Base-by-base conservation (phyloP, 2,329 filamentous ascomycete species). In the Triangularia verruculosa region DNA sequence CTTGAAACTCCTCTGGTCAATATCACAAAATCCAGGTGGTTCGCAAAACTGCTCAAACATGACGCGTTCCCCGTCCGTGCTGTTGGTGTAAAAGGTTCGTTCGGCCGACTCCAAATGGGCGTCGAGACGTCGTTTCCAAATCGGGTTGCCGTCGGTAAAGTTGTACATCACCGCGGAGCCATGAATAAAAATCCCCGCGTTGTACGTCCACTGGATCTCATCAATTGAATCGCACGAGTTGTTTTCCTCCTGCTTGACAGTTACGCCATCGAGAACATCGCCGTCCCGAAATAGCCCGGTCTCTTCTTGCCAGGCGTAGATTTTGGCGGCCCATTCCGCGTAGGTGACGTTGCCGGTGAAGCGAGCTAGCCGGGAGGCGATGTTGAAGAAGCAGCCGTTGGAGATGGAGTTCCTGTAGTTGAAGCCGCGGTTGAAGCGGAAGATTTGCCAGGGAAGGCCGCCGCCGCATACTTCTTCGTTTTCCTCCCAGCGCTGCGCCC, bases 391-490 rank as follows among this genome's bases (percentile, higher is more conserved):
- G 75, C 86, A 87, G 6, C 87, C 87, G 77, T 89, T 89, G 55
- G 86, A 85, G 68, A 89, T 88, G 22, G 83, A 82, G 76, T 89
- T 89, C 72, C 89, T 89, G 78, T 89, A 89, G 74, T 84, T 80
- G 76, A 79, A 88, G 57, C 91, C 91, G 62, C 82, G 85, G 77
- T 93, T 93, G 78, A 88, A 91, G 12, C 85, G 82, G 78, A 89
- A 93, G 66, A 96, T 90, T 78, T 96, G 92, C 93, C 93, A 96
- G 67, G 89, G 86, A 68, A 96, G 76, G 9, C 92, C 92, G 57
- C 92, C 92, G 55, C 78, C 80, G 74, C 92, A 96, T 0, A 80
- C 81, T 3, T 13, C 22, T 8, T 24, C 25, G 0, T 77, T 71
- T 2, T 76, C 78, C 69, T 95, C 88, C 89, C 91, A 94, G 22